A percentile compares a stretch with the other conserved stretches of the same genome.
Evolutionary conservation across 2,329 filamentous ascomycete genomes (phyloP).

Genomic region (Helotiales sp.): DNA sequence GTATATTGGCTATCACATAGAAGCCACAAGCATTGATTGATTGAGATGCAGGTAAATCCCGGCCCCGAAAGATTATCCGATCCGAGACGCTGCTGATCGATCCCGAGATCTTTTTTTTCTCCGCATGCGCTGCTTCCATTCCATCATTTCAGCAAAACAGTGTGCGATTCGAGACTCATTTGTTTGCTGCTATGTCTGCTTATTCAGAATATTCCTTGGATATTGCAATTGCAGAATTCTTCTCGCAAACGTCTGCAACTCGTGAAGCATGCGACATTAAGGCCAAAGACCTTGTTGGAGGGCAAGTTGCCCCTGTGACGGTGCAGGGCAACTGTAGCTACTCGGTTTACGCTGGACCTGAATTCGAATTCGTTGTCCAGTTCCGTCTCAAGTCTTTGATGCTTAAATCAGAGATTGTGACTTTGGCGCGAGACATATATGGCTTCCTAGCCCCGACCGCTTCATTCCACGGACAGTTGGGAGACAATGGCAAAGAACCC

Average conservation of each 20-base stretch:
- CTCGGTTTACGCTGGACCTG: conserved; percentile 46
- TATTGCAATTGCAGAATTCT: conserved; percentile 38
- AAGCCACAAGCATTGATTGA: too few relatives aligned
- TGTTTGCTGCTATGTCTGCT: conserved; percentile 27
- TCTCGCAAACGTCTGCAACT: conserved; percentile 37
- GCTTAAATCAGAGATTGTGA: conserved; percentile 42
- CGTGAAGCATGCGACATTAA: conserved; percentile 31
- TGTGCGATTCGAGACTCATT: conserved; percentile 22
- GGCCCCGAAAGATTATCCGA: conserved; percentile 4
- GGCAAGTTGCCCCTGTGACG: conserved; percentile 42
- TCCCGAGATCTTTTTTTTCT: conserved; percentile 22
- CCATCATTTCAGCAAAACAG: conserved; percentile 23
- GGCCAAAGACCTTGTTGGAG: conserved; percentile 42
- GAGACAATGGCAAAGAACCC: too few relatives aligned
- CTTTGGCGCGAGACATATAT: conserved; percentile 43
- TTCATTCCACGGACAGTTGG: too few relatives aligned
- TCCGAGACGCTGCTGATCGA: not conserved
- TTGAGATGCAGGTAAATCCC: too few relatives aligned
- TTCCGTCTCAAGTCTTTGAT: conserved; percentile 46
- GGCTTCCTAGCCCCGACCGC: too few relatives aligned
- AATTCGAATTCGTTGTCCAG: conserved; percentile 46
- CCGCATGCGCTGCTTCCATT: conserved; percentile 21
- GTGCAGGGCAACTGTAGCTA: conserved; percentile 49
- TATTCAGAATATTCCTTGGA: conserved; percentile 36
- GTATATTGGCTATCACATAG: too few relatives aligned